These are phyloP conservation scores for Exophiala aquamarina DNA, from an alignment of 2,329 filamentous ascomycete species.

Conservation along the genomic window DNA sequence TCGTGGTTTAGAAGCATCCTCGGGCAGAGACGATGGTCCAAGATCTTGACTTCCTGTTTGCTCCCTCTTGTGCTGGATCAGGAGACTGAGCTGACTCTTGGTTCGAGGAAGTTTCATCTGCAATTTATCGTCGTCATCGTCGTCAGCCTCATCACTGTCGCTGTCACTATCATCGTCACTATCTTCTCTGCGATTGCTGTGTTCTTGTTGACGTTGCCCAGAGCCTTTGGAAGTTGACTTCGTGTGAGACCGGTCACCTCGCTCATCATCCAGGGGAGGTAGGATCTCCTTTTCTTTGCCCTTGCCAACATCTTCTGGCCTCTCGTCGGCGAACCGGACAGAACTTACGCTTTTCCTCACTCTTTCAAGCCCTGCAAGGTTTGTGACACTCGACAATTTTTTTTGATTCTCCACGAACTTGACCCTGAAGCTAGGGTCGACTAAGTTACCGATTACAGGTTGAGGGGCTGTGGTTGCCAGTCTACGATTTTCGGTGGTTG, in stretches of 20 bases:
- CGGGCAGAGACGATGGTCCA: constrained; percentile 4
- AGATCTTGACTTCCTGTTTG: constrained; percentile 20
- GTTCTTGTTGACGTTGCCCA: too few relatives aligned
- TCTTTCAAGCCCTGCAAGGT: constrained; percentile 19
- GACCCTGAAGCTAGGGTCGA: constrained; percentile 39
- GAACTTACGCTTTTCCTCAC: constrained; percentile 23
- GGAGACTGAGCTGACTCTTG: constrained; percentile 30
- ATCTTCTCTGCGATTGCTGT: constrained; percentile 3
- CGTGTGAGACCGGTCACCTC: constrained; percentile 6
- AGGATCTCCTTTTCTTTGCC: constrained; percentile 20
- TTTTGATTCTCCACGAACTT: constrained; percentile 36
- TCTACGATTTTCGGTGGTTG: constrained; percentile 7
- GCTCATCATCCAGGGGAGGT: constrained; percentile 6
- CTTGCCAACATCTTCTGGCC: constrained; percentile 13
- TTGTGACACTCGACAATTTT: constrained; percentile 19
- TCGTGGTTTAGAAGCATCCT: constrained; percentile 3
- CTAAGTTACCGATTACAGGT: constrained; percentile 28
- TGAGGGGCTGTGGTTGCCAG: constrained; percentile 14
- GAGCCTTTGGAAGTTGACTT: too few relatives aligned
- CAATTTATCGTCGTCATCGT: constrained; percentile 7
- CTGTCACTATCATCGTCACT: constrained; percentile 9
- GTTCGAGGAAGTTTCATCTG: constrained; percentile 18
- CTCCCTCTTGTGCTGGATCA: constrained; percentile 28
- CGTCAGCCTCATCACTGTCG: constrained; percentile 14
- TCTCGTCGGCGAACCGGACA: constrained; percentile 27